phyloP scores from a whole-genome alignment of 225 moss, liverwort and hornwort species.

The Takakia lepidozioides region DNA sequence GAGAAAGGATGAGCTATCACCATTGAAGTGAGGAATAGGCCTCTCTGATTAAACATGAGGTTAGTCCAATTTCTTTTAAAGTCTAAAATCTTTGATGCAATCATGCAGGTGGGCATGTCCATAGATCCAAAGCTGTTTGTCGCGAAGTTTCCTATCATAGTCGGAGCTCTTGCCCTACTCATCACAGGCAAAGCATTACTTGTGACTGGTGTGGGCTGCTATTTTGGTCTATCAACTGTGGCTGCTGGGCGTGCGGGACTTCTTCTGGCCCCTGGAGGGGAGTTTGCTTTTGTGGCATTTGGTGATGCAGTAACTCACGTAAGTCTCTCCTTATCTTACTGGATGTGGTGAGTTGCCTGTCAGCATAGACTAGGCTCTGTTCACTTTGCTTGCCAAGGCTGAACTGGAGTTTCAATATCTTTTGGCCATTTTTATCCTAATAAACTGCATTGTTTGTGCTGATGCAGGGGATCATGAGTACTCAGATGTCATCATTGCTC shows the following conservation, averaged over 20 bases:
- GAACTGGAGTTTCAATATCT: too few species aligned
- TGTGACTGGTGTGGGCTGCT: conserved; percentile 75
- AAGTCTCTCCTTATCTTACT: conserved; percentile 6
- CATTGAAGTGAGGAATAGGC: too few species aligned
- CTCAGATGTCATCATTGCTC: conserved; percentile 79
- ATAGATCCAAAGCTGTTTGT: conserved; percentile 88
- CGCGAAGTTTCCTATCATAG: conserved; percentile 72
- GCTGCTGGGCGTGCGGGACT: conserved; percentile 89
- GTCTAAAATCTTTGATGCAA: too few species aligned
- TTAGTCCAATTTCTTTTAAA: too few species aligned
- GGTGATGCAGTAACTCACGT: conserved; percentile 99
- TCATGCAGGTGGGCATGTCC: conserved; percentile 96
- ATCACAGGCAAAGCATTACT: conserved; percentile 82
- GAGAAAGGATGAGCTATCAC: too few species aligned
- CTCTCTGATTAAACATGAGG: too few species aligned
- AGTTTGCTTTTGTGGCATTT: conserved; percentile 98
- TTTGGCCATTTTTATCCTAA: too few species aligned
- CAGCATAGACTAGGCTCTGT: too few species aligned
- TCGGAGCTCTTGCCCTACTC: conserved; percentile 70
- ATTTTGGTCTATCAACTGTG: conserved; percentile 83
- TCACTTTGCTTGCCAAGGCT: too few species aligned
- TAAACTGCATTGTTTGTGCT: background rate
- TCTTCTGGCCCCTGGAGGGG: conserved; percentile 94
- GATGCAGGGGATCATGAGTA: conserved; percentile 77
- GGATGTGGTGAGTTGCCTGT: too few species aligned